Evolutionary conservation across 768 basidiomycete genomes (phyloP).

Genomic region (Lactarius indigo): DNA sequence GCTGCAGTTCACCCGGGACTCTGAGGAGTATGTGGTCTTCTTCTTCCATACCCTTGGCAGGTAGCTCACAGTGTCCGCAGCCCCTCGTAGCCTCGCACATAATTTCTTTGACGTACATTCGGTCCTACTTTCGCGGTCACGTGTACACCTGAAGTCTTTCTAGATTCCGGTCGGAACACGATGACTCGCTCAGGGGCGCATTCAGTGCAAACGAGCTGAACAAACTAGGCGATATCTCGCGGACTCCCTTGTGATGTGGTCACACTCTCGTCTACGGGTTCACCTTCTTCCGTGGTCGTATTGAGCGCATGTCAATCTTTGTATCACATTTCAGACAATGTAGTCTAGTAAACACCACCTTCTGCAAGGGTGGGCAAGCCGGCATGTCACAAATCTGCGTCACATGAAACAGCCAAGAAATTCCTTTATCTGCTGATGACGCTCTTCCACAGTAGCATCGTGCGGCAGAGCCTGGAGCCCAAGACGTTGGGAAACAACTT

Average conservation of each 20-base stretch:
- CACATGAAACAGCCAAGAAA: too few species aligned
- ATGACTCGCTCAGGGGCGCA: conserved; percentile 61
- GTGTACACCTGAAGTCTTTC: conserved; percentile 10
- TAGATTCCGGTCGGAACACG: conserved; percentile 65
- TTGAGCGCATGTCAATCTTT: background rate
- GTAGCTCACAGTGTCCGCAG: conserved; percentile 38
- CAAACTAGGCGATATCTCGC: conserved; percentile 65
- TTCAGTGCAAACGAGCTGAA: conserved; percentile 56
- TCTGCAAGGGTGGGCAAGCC: too few species aligned
- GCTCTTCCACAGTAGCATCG: too few species aligned
- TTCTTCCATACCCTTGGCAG: background rate
- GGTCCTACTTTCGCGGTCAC: conserved; percentile 5
- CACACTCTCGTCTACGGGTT: conserved; percentile 20
- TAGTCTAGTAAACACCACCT: background rate
- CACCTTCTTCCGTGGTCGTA: background rate
- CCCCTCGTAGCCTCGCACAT: conserved; percentile 79
- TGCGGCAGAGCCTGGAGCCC: too few species aligned
- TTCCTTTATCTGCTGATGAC: too few species aligned
- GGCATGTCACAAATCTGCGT: too few species aligned
- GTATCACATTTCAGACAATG: background rate
- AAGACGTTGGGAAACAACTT: too few species aligned
- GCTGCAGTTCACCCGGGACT: conserved; percentile 87
- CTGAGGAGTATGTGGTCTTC: conserved; percentile 69
- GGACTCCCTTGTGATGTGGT: conserved; percentile 54
- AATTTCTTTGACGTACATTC: conserved; percentile 90